Conservation (phyloP, 352 stramenopile species). For the Globisporangium acanthophoron region DNA sequence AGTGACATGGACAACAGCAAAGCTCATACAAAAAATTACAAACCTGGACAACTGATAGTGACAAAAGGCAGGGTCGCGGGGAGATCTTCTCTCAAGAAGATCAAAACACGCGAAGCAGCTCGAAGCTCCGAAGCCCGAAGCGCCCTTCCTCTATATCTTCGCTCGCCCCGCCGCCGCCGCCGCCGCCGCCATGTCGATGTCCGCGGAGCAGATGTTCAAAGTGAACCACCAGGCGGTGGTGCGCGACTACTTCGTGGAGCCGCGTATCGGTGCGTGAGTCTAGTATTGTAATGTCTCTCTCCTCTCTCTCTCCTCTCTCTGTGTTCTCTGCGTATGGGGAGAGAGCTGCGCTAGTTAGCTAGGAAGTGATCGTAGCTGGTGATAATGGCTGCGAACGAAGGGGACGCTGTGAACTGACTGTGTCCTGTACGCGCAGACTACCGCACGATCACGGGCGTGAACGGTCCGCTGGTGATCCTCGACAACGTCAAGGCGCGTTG, state of each 20-base stretch:
- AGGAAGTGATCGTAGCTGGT: no score
- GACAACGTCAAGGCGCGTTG: constrained; percentile 97
- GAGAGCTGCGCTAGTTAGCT: background rate
- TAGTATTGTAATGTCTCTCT: background rate
- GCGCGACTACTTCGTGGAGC: constrained; percentile 85
- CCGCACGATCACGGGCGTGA: constrained; percentile 98
- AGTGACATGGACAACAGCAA: no score
- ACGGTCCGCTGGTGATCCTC: constrained; percentile 98
- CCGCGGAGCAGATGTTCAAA: constrained; percentile 65
- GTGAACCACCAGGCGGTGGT: constrained; percentile 74
- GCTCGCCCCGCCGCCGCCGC: background rate
- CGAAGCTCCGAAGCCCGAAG: background rate
- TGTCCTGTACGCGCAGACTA: constrained; percentile 64
- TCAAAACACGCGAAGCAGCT: background rate
- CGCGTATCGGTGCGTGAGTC: constrained; percentile 55
- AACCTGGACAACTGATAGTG: no score
- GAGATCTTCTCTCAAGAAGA: background rate
- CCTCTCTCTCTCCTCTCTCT: no score
- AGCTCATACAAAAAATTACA: no score
- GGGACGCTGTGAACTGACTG: constrained; percentile 8
- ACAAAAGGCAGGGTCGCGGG: no score
- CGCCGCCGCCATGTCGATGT: constrained; percentile 33
- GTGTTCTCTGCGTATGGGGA: background rate
- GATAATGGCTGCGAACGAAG: background rate
- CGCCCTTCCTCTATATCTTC: background rate